These are phyloP conservation scores for Fusarium luffae DNA, from an alignment of 2,329 filamentous ascomycete species.

Conservation along the genomic window DNA sequence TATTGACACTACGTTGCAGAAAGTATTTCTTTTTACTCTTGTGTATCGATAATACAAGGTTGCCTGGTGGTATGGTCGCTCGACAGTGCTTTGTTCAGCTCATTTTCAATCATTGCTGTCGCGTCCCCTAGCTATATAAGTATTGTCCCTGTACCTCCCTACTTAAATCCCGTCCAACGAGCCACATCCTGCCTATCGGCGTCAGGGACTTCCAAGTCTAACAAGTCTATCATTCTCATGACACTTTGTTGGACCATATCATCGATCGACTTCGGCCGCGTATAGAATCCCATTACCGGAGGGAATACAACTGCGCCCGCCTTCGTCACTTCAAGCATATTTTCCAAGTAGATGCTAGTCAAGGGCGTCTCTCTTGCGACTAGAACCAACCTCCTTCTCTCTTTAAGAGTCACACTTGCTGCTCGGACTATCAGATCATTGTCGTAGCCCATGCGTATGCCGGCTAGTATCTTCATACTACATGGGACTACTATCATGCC, in stretches of 20 bases:
- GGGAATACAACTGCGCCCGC: background rate
- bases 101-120: too few relatives aligned
- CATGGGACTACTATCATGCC: background rate
- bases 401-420: background rate
- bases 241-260: background rate
- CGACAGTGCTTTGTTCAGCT: too few relatives aligned
- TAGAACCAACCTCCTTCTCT: background rate
- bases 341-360: background rate
- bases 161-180: background rate
- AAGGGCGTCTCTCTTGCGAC: background rate
- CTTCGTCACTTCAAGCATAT: background rate
- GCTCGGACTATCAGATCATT: background rate
- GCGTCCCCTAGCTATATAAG: too few relatives aligned
- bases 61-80: too few relatives aligned
- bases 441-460: background rate
- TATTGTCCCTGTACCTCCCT: too few relatives aligned
- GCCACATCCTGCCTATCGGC: background rate
- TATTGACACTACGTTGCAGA: too few relatives aligned
- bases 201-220: background rate
- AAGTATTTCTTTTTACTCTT: too few relatives aligned
- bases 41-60: too few relatives aligned
- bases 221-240: background rate
- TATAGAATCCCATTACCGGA: background rate
- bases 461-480: background rate
- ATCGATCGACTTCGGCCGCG: background rate